Evolutionary conservation across 2,329 filamentous ascomycete genomes (phyloP).

Genomic region (Daldinia sp.): DNA sequence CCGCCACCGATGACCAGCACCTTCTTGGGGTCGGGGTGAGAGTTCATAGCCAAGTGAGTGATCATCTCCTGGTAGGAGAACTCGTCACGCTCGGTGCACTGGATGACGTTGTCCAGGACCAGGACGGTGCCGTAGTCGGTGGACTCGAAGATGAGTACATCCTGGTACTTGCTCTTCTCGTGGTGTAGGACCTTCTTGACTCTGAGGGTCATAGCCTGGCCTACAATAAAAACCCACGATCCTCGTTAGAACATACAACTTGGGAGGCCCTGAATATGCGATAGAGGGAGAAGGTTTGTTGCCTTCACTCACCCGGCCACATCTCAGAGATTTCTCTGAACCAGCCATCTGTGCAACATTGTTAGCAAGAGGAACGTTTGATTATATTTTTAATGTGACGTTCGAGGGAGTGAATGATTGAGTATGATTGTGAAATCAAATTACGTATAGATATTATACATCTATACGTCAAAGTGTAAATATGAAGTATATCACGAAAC

Average conservation of each 20-base stretch:
- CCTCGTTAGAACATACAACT: slow-evolving; percentile 12
- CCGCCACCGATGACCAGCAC: slow-evolving; percentile 98
- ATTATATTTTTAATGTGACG: not conserved
- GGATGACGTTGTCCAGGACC: slow-evolving; percentile 98
- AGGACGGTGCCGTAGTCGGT: slow-evolving; percentile 96
- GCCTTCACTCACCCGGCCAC: slow-evolving; percentile 76
- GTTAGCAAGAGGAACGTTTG: slow-evolving; percentile 16
- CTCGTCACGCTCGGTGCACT: slow-evolving; percentile 98
- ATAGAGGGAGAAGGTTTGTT: not conserved
- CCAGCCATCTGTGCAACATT: slow-evolving; percentile 83
- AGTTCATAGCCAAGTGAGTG: slow-evolving; percentile 97
- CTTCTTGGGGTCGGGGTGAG: slow-evolving; percentile 97
- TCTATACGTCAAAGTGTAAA: not conserved
- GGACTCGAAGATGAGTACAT: slow-evolving; percentile 98
- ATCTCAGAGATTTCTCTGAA: slow-evolving; percentile 99
- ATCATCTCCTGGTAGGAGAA: slow-evolving; percentile 99
- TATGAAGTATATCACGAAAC: not conserved
- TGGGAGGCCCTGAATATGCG: not conserved
- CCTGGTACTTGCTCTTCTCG: slow-evolving; percentile 99
- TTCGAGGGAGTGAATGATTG: not conserved
- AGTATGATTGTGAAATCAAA: not conserved
- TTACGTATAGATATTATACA: not conserved
- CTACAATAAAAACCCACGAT: slow-evolving; percentile 48
- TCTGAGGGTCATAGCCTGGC: slow-evolving; percentile 97
- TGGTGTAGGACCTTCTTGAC: slow-evolving; percentile 98